Conservation (phyloP, 106 monocot species). For the Dioscorea dumetorum region DNA sequence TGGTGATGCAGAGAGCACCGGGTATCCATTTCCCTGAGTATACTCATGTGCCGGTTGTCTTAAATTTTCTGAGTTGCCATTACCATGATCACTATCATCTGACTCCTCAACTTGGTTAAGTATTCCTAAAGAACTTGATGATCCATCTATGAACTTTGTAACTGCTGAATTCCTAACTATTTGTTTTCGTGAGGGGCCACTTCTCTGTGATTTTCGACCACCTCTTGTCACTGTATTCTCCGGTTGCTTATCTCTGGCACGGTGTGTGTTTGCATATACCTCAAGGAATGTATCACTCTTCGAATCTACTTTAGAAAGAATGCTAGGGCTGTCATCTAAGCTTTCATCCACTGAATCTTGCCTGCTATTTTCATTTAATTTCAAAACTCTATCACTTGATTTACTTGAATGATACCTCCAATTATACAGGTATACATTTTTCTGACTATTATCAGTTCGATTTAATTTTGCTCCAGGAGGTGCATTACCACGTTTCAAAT, state of each 20-base stretch:
- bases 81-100: conserved; percentile 39
- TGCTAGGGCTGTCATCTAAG: conserved; percentile 18
- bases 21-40: conserved; percentile 19
- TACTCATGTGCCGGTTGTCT: conserved; percentile 16
- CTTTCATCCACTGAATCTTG: conserved; percentile 30
- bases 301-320: conserved; percentile 20
- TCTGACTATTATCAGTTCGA: conserved; percentile 25
- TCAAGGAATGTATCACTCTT: conserved; percentile 28
- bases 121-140: conserved; percentile 22
- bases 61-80: conserved; percentile 41
- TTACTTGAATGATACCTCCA: conserved; percentile 65
- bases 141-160: conserved; percentile 29
- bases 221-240: conserved; percentile 24
- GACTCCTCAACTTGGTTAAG: conserved; percentile 41
- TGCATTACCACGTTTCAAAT: conserved; percentile 21
- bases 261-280: conserved; percentile 11
- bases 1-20: conserved; percentile 60
- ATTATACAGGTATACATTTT: conserved; percentile 76
- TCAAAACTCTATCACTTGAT: conserved; percentile 52
- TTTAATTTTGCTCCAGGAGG: conserved; percentile 5
- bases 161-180: conserved; percentile 16
- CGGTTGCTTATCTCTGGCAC: conserved; percentile 5
- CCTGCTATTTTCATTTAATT: conserved; percentile 28
- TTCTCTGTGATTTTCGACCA: conserved; percentile 32
- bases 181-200: conserved; percentile 18